Evolutionary conservation across 768 basidiomycete species (phyloP).

Genomic region (Mycena capillaripes): DNA sequence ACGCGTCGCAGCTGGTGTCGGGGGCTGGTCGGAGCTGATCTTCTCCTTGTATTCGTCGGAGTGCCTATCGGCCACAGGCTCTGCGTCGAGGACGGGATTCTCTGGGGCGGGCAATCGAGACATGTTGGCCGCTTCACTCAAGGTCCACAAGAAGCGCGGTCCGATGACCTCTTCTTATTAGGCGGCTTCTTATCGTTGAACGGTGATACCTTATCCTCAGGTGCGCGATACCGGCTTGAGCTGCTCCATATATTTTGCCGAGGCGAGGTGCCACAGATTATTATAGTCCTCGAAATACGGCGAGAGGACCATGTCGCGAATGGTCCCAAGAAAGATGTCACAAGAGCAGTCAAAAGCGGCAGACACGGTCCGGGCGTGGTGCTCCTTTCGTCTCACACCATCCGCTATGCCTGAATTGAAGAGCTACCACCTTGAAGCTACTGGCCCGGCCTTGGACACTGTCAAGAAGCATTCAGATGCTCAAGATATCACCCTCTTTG

Average conservation of each 20-base stretch:
- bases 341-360: too few species aligned
- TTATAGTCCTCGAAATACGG: too few species aligned
- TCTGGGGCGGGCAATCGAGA: constrained; percentile 44
- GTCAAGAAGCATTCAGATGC: constrained; percentile 61
- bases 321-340: too few species aligned
- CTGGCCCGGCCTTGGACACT: constrained; percentile 68
- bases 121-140: constrained; percentile 33
- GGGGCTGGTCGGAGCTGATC: constrained; percentile 19
- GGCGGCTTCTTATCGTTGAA: background rate
- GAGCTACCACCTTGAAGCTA: constrained; percentile 56
- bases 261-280: background rate
- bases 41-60: constrained; percentile 34
- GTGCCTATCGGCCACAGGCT: constrained; percentile 16
- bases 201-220: background rate
- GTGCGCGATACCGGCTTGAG: background rate
- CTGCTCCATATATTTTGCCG: background rate
- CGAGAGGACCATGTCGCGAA: too few species aligned
- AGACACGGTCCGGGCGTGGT: too few species aligned
- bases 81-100: constrained; percentile 35
- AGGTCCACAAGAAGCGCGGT: constrained; percentile 18
- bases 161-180: constrained; percentile 17
- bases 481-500: constrained; percentile 76
- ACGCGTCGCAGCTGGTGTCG: constrained; percentile 21
- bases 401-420: constrained; percentile 34
- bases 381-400: background rate